Conservation (phyloP, 345 rosid genomes). For the Populus deltoides region DNA sequence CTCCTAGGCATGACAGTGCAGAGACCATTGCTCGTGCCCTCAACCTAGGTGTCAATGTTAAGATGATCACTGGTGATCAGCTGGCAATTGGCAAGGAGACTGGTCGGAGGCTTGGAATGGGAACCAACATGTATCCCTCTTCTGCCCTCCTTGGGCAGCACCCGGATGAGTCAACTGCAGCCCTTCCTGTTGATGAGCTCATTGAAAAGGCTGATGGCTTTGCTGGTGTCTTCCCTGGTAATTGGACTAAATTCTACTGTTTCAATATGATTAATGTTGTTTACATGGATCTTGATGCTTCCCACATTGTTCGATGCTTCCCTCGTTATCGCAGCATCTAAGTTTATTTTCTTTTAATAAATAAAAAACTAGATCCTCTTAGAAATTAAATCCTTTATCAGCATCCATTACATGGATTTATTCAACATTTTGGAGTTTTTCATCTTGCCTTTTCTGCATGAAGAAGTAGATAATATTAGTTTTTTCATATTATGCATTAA, state of each 20-base stretch:
- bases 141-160: conserved; percentile 76
- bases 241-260: background rate
- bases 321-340: background rate
- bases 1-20: conserved; percentile 96
- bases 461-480: background rate
- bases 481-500: background rate
- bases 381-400: background rate
- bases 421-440: background rate
- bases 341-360: too few relatives aligned
- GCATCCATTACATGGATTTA: too few relatives aligned
- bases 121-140: conserved; percentile 95
- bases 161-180: conserved; percentile 47
- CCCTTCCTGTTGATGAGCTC: conserved; percentile 73
- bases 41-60: conserved; percentile 80
- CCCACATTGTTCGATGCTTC: background rate
- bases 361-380: too few relatives aligned
- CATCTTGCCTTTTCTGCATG: background rate
- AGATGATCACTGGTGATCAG: conserved; percentile 98
- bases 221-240: conserved; percentile 95
- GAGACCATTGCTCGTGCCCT: conserved; percentile 88
- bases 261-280: background rate
- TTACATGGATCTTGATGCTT: background rate
- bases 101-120: conserved; percentile 95
- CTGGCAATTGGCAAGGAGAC: conserved; percentile 92
- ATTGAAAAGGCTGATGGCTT: conserved; percentile 96